These are phyloP conservation scores for Scedosporium apiospermum DNA, from an alignment of 2,329 filamentous ascomycete species.

Conservation along the genomic window DNA sequence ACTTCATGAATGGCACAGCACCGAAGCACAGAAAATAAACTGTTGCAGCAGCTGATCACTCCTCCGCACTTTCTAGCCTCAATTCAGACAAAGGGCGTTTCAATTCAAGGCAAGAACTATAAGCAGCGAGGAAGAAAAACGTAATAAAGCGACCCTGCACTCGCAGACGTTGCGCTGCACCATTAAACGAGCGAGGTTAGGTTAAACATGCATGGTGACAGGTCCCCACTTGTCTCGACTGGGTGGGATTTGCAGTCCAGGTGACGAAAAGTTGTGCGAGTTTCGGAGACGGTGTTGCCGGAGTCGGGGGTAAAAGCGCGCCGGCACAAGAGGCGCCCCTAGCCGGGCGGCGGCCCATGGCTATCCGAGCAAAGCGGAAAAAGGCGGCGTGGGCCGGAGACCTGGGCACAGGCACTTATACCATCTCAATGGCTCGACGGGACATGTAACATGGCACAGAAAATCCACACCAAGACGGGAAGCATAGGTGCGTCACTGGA, in stretches of 20 bases:
- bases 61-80: background rate
- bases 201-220: background rate
- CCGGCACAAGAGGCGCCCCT: no score
- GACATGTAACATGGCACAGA: background rate
- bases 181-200: background rate
- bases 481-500: background rate
- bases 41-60: background rate
- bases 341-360: no score
- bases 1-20: no score
- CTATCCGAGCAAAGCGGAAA: no score
- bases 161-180: background rate
- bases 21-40: no score
- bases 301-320: no score
- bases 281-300: background rate
- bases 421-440: background rate
- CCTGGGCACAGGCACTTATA: background rate
- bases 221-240: background rate
- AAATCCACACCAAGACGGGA: background rate
- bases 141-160: background rate
- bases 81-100: background rate
- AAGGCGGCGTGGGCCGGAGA: no score
- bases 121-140: background rate
- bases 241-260: background rate
- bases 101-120: background rate
- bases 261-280: background rate